A percentile compares a stretch with the other conserved stretches of the same genome.
Conservation (phyloP, 805 yeast genomes). For the Starmerella geochares region DNA sequence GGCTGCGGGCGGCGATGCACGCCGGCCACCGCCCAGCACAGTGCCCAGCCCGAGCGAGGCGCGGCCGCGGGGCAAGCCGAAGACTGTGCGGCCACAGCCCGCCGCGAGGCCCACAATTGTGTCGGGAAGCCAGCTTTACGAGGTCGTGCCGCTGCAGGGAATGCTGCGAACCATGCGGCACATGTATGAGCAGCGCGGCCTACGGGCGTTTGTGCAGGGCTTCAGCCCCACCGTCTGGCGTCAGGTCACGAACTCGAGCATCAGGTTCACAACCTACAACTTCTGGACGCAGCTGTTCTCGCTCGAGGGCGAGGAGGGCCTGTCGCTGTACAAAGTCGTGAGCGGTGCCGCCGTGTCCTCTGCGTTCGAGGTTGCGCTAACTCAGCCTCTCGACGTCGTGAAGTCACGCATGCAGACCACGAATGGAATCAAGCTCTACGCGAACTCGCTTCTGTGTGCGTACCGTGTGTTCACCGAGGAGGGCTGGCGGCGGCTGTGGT, state of each 20-base stretch:
- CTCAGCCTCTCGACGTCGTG: slow-evolving; percentile 83
- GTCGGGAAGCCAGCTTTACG: neutral
- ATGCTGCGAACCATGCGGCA: slow-evolving; percentile 35
- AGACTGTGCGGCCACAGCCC: slow-evolving; percentile 5
- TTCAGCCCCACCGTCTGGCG: slow-evolving; percentile 70
- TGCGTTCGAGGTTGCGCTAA: slow-evolving; percentile 56
- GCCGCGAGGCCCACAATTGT: neutral
- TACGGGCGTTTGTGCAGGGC: slow-evolving; percentile 73
- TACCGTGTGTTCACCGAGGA: slow-evolving; percentile 34
- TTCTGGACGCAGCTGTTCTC: slow-evolving; percentile 52
- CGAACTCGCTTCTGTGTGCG: slow-evolving; percentile 31
- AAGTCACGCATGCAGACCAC: slow-evolving; percentile 79
- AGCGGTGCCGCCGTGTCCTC: slow-evolving; percentile 42
- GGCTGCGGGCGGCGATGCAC: slow-evolving; percentile 1
- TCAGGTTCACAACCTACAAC: slow-evolving; percentile 75
- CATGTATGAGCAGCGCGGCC: slow-evolving; percentile 62
- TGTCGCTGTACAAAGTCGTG: slow-evolving; percentile 26
- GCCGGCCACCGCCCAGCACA: neutral
- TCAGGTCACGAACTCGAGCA: slow-evolving; percentile 68
- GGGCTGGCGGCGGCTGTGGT: slow-evolving; percentile 34
- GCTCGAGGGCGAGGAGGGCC: slow-evolving; percentile 23
- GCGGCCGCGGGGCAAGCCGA: neutral
- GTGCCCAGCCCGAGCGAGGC: neutral
- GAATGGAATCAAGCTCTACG: slow-evolving; percentile 31
- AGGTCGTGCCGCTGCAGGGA: slow-evolving; percentile 11